phyloP scores from a whole-genome alignment of 164 flowering plant species.

The Aristolochia fimbriata region DNA sequence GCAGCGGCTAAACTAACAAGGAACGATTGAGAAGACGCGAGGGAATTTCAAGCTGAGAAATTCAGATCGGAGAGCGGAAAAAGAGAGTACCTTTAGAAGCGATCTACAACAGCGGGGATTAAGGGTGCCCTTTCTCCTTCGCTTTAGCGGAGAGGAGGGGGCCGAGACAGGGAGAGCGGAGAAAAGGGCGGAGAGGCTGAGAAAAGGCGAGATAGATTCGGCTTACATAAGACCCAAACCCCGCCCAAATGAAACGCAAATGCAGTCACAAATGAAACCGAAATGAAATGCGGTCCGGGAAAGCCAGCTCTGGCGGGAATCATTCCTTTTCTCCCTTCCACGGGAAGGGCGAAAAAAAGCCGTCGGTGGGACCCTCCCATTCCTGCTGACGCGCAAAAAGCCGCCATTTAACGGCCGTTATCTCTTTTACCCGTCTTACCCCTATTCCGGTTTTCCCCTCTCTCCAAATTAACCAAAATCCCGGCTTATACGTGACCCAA shows the following conservation, averaged over 20 bases:
- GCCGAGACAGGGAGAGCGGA: background rate
- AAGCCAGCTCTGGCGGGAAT: background rate
- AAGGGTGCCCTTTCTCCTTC: background rate
- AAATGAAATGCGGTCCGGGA: conserved; percentile 4
- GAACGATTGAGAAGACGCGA: background rate
- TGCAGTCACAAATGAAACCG: background rate
- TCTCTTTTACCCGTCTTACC: no score
- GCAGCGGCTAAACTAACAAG: background rate
- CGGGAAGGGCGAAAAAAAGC: background rate
- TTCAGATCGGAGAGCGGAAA: background rate
- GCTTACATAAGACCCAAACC: background rate
- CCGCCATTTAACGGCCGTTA: no score
- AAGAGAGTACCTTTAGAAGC: background rate
- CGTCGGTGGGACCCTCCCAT: no score
- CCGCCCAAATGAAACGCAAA: conserved; percentile 1
- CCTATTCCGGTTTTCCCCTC: no score
- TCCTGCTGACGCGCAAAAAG: no score
- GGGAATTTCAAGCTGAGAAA: background rate
- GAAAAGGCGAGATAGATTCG: background rate
- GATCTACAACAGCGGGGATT: background rate
- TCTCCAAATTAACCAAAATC: no score
- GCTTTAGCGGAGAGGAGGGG: background rate
- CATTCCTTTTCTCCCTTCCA: background rate
- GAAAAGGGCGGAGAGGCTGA: conserved; percentile 2
- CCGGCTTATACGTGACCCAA: background rate